Evolutionary conservation across 768 basidiomycete genomes (phyloP).

Genomic region (Kwoniella sp.): DNA sequence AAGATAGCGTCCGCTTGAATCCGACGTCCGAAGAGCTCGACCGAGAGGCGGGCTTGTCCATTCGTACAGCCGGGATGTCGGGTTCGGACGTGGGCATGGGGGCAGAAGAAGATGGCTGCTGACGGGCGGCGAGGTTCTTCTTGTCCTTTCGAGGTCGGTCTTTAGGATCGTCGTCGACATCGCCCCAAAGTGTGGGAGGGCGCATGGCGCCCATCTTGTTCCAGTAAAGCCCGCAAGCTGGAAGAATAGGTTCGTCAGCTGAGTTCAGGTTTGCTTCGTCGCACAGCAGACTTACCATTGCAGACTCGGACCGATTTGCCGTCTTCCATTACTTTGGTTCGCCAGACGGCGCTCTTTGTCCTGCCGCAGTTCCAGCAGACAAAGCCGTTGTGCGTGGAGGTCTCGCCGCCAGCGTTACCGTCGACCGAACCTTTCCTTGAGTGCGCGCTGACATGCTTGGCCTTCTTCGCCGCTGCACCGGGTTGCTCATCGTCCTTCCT

Average conservation of each 20-base stretch:
- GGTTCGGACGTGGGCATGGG: slow-evolving; percentile 23
- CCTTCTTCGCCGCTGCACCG: slow-evolving; percentile 11
- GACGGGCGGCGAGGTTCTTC: slow-evolving; percentile 9
- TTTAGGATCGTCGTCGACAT: slow-evolving; percentile 40
- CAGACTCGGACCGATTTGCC: slow-evolving; percentile 47
- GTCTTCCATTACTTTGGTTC: slow-evolving; percentile 47
- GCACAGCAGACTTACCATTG: slow-evolving; percentile 46
- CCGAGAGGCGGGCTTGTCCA: slow-evolving; percentile 22
- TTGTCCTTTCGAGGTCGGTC: slow-evolving; percentile 25
- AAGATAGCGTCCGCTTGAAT: slow-evolving; percentile 51
- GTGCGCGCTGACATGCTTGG: slow-evolving; percentile 14
- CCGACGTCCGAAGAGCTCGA: slow-evolving; percentile 14
- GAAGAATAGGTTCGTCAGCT: not conserved
- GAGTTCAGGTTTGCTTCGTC: not conserved
- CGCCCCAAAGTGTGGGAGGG: slow-evolving; percentile 51
- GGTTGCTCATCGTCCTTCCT: slow-evolving; percentile 27
- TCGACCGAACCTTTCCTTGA: slow-evolving; percentile 25
- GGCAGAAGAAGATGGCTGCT: slow-evolving; percentile 8
- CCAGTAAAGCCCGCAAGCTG: slow-evolving; percentile 55
- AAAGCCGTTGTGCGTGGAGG: slow-evolving; percentile 9
- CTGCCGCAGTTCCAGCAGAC: slow-evolving; percentile 53
- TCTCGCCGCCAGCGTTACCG: not conserved
- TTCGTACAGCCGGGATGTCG: slow-evolving; percentile 21
- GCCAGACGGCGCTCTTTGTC: slow-evolving; percentile 51
- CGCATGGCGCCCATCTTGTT: slow-evolving; percentile 50